These are phyloP conservation scores for Puccinellia tenuiflora DNA, from an alignment of 176 grass and related monocot genomes.

Conservation along the genomic window DNA sequence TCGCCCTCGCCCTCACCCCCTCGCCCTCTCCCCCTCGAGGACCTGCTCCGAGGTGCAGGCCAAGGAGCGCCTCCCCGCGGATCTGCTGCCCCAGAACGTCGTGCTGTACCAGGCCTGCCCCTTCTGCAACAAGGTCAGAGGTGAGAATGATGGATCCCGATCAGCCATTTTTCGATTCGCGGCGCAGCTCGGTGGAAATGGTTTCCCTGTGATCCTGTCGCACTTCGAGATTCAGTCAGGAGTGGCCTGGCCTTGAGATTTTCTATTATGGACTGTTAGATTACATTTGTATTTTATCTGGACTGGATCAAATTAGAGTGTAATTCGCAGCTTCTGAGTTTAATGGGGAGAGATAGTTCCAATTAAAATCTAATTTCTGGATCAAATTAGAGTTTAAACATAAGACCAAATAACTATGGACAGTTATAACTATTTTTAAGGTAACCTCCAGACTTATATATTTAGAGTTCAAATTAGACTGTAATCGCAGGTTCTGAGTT, in stretches of 20 bases:
- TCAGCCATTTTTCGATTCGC: background rate
- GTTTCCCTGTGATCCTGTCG: background rate
- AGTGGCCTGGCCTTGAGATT: background rate
- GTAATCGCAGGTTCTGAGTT: background rate
- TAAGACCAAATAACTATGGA: background rate
- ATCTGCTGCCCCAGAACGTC: slow-evolving; percentile 63
- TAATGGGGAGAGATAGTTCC: background rate
- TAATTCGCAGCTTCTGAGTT: background rate
- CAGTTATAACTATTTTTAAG: no score
- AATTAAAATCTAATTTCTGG: no score
- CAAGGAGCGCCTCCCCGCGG: slow-evolving; percentile 51
- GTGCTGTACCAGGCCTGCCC: slow-evolving; percentile 94
- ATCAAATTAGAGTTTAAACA: background rate
- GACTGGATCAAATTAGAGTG: background rate
- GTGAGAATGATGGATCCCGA: slow-evolving; percentile 17
- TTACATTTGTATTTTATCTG: background rate
- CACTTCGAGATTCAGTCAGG: background rate
- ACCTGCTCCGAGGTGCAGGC: slow-evolving; percentile 60
- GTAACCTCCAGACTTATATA: no score
- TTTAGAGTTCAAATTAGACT: background rate
- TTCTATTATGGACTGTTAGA: background rate
- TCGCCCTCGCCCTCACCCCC: no score
- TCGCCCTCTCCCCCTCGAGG: no score
- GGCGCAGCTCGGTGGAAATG: background rate
- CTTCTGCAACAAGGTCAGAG: slow-evolving; percentile 99